Base-by-base conservation (phyloP, 2,329 filamentous ascomycete genomes). In the Aureobasidium namibiae region DNA sequence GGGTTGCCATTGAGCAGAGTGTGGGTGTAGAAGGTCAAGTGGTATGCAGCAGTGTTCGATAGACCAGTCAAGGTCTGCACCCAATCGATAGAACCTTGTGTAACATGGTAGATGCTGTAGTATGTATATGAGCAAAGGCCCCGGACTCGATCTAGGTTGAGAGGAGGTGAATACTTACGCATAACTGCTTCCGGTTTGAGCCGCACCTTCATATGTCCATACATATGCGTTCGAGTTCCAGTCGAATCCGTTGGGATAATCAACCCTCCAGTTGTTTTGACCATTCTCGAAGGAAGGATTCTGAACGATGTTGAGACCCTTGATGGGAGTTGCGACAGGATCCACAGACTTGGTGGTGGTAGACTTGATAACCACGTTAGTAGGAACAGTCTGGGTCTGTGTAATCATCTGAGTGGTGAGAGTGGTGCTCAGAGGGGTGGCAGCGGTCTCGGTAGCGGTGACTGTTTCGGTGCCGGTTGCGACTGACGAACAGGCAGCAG, bases 401-500 rank as follows among this genome's bases (percentile, higher is more conserved):
- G 26, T 48, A 16, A 5, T 21, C 4, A 31, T 23, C 21, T 26
- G 13, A n/a, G 29, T 33, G 3, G 45, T 48, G 29, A 33, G 7
- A 13, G 14, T 11, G 2, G 45, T 33, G 26, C 14, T 48, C 13
- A 29, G 16, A 33, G 45, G 45, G 10, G 45, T 48, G 10, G 10
- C 26, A n/a, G 58, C 58, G 16, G 48, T 53, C 18, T 23, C 14
- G 23, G 54, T 61, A 2, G 44, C 39, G 8, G 33, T 58, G 6
- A 29, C 31, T 10, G 54, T 59, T 1, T 21, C 18, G 5, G 29
- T 49, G 11, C 60, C 53, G 11, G 60, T 61, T 2, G 60, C 60
- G 16, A 61, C 54, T 6, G 31, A 23, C 5, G 54, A 61, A n/a
- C 60, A 61, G 14, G 60, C 60, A 21, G 14, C 44, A 11, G 60